Percentiles rank a stretch among this genome's conserved stretches.
phyloP scores from a whole-genome alignment of 495 filamentous ascomycete species.

The Trichoderma reesei region DNA sequence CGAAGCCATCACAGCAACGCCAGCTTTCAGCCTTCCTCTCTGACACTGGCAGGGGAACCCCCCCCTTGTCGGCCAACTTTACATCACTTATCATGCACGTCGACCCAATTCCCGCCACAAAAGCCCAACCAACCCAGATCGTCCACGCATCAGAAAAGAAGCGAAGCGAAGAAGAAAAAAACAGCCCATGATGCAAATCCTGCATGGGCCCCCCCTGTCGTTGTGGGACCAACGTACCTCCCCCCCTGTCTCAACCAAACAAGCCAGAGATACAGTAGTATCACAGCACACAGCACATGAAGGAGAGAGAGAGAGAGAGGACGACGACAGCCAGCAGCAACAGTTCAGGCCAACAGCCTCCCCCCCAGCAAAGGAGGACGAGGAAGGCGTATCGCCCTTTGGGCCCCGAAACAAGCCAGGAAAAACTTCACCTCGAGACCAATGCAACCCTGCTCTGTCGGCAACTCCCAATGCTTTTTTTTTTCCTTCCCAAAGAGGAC shows the following conservation, averaged over 20 bases:
- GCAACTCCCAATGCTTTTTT: not conserved
- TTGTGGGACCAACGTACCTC: not conserved
- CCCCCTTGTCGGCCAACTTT: not conserved
- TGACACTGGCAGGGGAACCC: not conserved
- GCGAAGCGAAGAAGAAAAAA: too few species aligned
- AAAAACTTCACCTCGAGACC: not conserved
- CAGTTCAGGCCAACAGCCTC: too few species aligned
- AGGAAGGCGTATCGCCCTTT: too few species aligned
- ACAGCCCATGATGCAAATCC: conserved; percentile 5
- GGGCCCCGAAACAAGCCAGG: not conserved
- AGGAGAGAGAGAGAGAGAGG: too few species aligned
- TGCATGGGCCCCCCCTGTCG: not conserved
- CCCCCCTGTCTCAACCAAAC: not conserved
- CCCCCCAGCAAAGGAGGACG: too few species aligned
- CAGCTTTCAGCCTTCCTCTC: not conserved
- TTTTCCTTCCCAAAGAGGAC: not conserved
- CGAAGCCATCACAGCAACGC: not conserved
- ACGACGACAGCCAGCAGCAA: too few species aligned
- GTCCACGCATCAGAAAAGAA: not conserved
- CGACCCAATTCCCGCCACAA: conserved; percentile 2
- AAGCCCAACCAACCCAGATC: conserved; percentile 6
- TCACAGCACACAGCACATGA: too few species aligned
- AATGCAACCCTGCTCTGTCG: not conserved
- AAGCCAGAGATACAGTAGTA: too few species aligned
- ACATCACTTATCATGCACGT: not conserved